Evolutionary conservation across 192 early-diverging fungal species (phyloP).

Genomic region (Hyaloraphidium curvatum): DNA sequence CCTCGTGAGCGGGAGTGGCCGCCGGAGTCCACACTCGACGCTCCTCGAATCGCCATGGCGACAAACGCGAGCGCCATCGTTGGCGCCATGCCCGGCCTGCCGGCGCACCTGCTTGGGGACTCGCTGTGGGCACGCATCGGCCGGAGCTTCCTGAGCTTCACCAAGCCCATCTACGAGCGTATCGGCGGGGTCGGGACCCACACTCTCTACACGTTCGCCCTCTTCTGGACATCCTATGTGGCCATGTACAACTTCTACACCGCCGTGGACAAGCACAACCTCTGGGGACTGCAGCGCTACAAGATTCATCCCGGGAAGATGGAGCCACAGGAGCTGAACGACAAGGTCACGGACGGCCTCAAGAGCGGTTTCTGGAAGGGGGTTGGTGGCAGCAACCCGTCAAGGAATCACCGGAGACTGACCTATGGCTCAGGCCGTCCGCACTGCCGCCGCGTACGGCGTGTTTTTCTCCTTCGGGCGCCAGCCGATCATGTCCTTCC

Average conservation of each 20-base stretch:
- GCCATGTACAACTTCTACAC: background rate
- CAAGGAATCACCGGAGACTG: too few species aligned
- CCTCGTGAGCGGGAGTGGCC: too few species aligned
- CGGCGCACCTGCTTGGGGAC: too few species aligned
- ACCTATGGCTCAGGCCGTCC: too few species aligned
- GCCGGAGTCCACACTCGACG: too few species aligned
- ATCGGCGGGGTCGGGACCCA: background rate
- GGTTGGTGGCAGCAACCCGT: too few species aligned
- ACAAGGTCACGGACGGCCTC: background rate
- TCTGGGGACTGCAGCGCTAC: too few species aligned
- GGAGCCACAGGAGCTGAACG: conserved; percentile 2
- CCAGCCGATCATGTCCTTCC: background rate
- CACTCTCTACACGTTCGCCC: background rate
- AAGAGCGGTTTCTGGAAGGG: background rate
- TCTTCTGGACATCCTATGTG: background rate
- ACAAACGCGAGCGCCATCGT: too few species aligned
- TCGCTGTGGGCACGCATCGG: too few species aligned
- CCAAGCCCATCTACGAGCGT: background rate
- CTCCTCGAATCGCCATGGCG: too few species aligned
- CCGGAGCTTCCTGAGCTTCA: too few species aligned
- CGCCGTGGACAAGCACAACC: background rate
- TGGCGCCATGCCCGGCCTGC: too few species aligned
- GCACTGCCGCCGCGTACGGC: background rate
- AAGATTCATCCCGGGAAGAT: conserved; percentile 1
- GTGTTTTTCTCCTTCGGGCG: conserved; percentile 1